Evolutionary conservation across 306 rosid genomes (phyloP), one percentile per base, ranked within the genome.

Genomic region (Delonix regia): DNA sequence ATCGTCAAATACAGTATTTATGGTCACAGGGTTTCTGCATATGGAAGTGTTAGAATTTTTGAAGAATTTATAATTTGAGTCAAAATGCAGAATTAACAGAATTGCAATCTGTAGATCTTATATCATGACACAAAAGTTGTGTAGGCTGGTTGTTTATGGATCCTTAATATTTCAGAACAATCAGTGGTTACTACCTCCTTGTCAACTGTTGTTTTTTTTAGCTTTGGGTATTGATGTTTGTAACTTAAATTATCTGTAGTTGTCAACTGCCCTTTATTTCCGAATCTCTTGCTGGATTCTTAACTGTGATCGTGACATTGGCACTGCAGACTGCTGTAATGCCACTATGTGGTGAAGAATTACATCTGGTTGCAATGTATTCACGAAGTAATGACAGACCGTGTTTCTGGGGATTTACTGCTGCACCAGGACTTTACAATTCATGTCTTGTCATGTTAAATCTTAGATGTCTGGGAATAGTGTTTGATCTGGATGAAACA

Each of bases 401-500:
- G 24, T 91, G 96, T 79, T 96, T 96, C 81, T 96, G 99, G 99
- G 99, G 94, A 72, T 96, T 93, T 86, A 79, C 19, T 47, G 96
- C 91, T 81, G 85, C 92, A 36, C 59, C 83, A 16, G 99, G 98
- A 53, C 90, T 96, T 65, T 96, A 93, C 65, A 77, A 86, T 87
- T 96, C 96, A 19, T 96, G 97, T 81, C 96, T 96, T 34, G 88
- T 83, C 85, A 90, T 93, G 99, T 81, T 96, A 80, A 93, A 96
- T 85, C 98, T 93, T 73, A 90, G 99, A 88, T 96, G 99, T 84
- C 90, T 96, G 85, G 98, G 97, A 69, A 96, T 96, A 83, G 99
- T 96, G 73, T 96, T 96, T 83, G 99, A 96, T 90, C 93, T 96
- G 36, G 99, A 96, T 85, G 99, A 96, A 84, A 96, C 99, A 19